These are phyloP conservation scores for Epichloe gansuensis DNA, from an alignment of 2,329 filamentous ascomycete species.

Conservation along the genomic window DNA sequence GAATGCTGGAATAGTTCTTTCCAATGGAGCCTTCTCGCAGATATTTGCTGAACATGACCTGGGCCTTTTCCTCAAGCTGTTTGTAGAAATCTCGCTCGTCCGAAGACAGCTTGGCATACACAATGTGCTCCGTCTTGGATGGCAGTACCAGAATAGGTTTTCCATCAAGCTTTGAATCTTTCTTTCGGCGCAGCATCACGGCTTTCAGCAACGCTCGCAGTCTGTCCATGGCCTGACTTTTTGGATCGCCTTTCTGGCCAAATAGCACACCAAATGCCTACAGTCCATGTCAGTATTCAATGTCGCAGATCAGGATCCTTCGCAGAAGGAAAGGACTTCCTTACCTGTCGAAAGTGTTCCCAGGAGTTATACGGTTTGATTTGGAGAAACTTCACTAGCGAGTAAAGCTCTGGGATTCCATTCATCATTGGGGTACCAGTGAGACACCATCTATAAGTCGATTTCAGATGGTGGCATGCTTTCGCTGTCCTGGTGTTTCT, in stretches of 20 bases:
- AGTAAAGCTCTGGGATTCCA: constrained; percentile 61
- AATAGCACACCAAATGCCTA: constrained; percentile 31
- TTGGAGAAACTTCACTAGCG: constrained; percentile 61
- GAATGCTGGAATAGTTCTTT: constrained; percentile 60
- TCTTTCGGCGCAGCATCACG: constrained; percentile 71
- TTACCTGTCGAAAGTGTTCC: constrained; percentile 45
- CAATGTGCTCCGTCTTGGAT: constrained; percentile 60
- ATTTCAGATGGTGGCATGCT: constrained; percentile 52
- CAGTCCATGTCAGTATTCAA: constrained; percentile 6
- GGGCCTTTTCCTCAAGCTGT: constrained; percentile 54
- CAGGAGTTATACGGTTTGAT: constrained; percentile 62
- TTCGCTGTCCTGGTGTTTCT: constrained; percentile 57
- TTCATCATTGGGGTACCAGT: constrained; percentile 89
- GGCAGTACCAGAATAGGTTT: constrained; percentile 69
- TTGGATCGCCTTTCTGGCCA: constrained; percentile 32
- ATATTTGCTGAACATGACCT: constrained; percentile 65
- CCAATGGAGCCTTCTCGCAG: constrained; percentile 54
- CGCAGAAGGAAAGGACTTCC: constrained; percentile 9
- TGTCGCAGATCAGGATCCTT: neutral
- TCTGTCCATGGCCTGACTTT: constrained; percentile 52
- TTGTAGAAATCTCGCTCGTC: constrained; percentile 71
- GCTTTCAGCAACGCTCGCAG: constrained; percentile 67
- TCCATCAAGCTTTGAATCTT: constrained; percentile 66
- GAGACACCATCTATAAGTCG: constrained; percentile 65
- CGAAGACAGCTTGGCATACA: constrained; percentile 57